Conservation (phyloP, 768 basidiomycete genomes). For the Termitomyces titanicus region DNA sequence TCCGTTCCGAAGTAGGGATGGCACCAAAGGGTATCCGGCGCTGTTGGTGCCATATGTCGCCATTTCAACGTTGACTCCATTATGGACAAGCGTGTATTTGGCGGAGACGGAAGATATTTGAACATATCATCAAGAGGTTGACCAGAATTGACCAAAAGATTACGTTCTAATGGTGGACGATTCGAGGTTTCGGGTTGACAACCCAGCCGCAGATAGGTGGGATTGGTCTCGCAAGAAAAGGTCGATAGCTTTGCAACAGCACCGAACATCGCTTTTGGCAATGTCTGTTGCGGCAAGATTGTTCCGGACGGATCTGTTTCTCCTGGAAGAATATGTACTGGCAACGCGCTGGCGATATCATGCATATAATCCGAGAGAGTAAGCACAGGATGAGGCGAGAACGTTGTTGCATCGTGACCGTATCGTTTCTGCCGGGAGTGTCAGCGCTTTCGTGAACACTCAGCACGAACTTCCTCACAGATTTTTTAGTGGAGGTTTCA, state of each 20-base stretch:
- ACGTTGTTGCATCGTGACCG: conserved; percentile 59
- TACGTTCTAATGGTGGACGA: conserved; percentile 35
- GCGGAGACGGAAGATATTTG: conserved; percentile 80
- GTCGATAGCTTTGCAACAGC: conserved; percentile 51
- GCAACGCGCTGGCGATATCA: conserved; percentile 74
- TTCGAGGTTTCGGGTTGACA: conserved; percentile 21
- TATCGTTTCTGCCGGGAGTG: conserved; percentile 50
- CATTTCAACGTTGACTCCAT: conserved; percentile 81
- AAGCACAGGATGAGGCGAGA: conserved; percentile 73
- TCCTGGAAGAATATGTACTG: conserved; percentile 88
- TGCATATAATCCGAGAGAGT: conserved; percentile 65
- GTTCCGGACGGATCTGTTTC: conserved; percentile 82
- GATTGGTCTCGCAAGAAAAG: conserved; percentile 85
- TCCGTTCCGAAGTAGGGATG: conserved; percentile 87
- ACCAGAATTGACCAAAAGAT: conserved; percentile 82
- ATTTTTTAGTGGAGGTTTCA: conserved; percentile 44
- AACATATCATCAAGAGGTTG: conserved; percentile 94
- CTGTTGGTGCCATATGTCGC: conserved; percentile 98
- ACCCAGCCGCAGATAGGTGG: conserved; percentile 73
- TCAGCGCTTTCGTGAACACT: conserved; percentile 1
- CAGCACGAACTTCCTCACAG: conserved; percentile 35
- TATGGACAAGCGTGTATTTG: conserved; percentile 69
- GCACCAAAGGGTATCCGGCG: conserved; percentile 98
- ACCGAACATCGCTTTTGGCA: conserved; percentile 91
- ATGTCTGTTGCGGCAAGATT: conserved; percentile 89